Evolutionary conservation across 331 rosid genomes (phyloP), one percentile per base, ranked within the genome.

Genomic region (Malus hybrid): DNA sequence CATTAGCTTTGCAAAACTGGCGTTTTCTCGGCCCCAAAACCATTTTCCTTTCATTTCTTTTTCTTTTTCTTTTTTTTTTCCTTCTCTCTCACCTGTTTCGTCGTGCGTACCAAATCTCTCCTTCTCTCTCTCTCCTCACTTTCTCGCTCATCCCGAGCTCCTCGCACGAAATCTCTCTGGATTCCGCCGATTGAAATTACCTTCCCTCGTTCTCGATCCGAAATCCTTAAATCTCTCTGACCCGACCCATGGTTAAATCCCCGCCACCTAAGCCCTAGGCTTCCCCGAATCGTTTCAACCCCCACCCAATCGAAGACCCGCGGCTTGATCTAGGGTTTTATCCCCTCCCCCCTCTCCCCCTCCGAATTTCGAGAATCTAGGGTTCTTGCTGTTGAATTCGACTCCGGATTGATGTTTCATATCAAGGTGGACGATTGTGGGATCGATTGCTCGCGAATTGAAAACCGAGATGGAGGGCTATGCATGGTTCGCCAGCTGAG

Each of bases 401-500:
- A 78, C 85, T 85, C 82, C 88, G 97, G 82, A 92, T 94, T 92
- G 96, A 94, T 94, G 99, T 87, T 94, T 86, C 90, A 83, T 82
- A 82, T 87, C 76, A 80, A 83, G 93, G 57, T 18, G 57, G 82
- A 77, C 77, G 91, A 83, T 70, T 81, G 61, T 80, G 84, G 91
- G 92, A 85, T 93, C 89, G 88, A 89, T 82, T 24, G 24, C 75
- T 82, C 75, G 81, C 82, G 78, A 79, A 55, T 80, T 74, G 52
- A 36, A 66, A 83, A 85, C 82, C 83, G 82, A 65, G 86, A 91
- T 94, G 99, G 92, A 81, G 89, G 97, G 94, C 83, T 90, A 90
- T 94, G 93, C 94, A 87, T 92, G 99, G 91, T 87, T 86, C 75
- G 80, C 90, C 86, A 83, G 83, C 87, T 94, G 97, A 94, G 88